phyloP scores from a whole-genome alignment of 148 eudicot genomes.

The Vaccinium macrocarpon region DNA sequence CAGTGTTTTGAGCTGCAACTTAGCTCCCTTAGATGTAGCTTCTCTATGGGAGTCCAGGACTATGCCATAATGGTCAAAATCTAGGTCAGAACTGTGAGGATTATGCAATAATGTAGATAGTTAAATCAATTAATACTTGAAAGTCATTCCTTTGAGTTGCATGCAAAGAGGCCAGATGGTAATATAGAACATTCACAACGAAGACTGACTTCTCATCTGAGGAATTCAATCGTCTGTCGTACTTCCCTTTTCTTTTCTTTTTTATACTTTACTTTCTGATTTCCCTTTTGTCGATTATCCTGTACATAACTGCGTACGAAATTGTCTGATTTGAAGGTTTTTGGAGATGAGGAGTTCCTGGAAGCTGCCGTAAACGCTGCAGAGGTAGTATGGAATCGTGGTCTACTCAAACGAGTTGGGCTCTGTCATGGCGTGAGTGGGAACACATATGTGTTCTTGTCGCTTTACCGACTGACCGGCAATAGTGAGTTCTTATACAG shows the following conservation, averaged over 20 bases:
- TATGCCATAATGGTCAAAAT: background rate
- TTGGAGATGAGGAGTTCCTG: constrained; percentile 41
- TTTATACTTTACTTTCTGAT: background rate
- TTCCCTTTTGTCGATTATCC: too few relatives aligned
- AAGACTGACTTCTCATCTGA: background rate
- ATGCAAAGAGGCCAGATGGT: background rate
- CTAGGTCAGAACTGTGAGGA: background rate
- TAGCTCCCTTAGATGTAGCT: background rate
- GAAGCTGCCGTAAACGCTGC: constrained; percentile 59
- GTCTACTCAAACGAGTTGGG: constrained; percentile 60
- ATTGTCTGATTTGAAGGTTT: constrained; percentile 32
- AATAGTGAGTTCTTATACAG: constrained; percentile 41
- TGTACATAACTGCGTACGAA: too few relatives aligned
- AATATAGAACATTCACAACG: background rate
- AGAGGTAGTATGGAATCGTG: constrained; percentile 65
- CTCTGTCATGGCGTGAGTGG: constrained; percentile 75
- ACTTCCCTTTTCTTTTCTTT: too few relatives aligned
- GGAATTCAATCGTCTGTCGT: background rate
- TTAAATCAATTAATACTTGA: background rate
- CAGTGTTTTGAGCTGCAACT: background rate
- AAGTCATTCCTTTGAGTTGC: background rate
- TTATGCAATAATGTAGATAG: background rate
- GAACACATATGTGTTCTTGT: constrained; percentile 54
- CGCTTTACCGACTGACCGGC: constrained; percentile 53
- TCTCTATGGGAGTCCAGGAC: background rate